These are phyloP conservation scores for Albophoma yamanashiensis DNA, from an alignment of 2,329 filamentous ascomycete species.

Conservation along the genomic window DNA sequence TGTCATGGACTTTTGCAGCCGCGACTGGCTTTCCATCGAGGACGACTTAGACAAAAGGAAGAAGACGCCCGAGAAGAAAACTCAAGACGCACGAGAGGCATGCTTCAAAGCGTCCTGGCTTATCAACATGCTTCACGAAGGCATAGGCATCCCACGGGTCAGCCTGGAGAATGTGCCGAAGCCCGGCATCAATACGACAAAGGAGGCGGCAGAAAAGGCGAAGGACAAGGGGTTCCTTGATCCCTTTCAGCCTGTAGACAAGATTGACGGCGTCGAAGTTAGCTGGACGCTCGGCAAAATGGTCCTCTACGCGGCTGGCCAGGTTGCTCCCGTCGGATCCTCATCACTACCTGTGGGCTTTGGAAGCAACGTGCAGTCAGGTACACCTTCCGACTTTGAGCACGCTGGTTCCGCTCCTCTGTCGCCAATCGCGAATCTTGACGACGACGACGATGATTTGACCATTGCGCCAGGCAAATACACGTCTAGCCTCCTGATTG, in stretches of 20 bases:
- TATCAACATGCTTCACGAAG: slow-evolving; percentile 91
- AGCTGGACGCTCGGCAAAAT: slow-evolving; percentile 98
- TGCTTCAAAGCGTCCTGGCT: slow-evolving; percentile 99
- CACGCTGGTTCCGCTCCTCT: slow-evolving; percentile 53
- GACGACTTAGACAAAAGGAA: slow-evolving; percentile 52
- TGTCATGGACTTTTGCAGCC: slow-evolving; percentile 75
- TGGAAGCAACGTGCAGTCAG: slow-evolving; percentile 64
- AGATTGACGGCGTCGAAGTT: slow-evolving; percentile 83
- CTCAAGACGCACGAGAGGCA: slow-evolving; percentile 70
- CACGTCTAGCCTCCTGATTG: slow-evolving; percentile 64
- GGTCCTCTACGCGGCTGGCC: slow-evolving; percentile 85
- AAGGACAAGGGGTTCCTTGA: slow-evolving; percentile 69
- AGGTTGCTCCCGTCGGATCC: slow-evolving; percentile 54
- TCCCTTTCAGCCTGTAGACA: slow-evolving; percentile 86
- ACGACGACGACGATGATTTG: slow-evolving; percentile 32
- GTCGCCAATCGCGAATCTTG: slow-evolving; percentile 8
- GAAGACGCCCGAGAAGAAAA: slow-evolving; percentile 66
- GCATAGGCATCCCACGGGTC: slow-evolving; percentile 83
- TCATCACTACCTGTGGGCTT: slow-evolving; percentile 71
- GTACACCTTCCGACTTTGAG: slow-evolving; percentile 69
- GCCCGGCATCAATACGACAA: slow-evolving; percentile 58
- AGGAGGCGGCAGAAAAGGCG: slow-evolving; percentile 54
- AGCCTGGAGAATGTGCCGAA: slow-evolving; percentile 56
- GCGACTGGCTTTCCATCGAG: slow-evolving; percentile 70
- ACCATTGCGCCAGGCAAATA: slow-evolving; percentile 31